phyloP scores from a whole-genome alignment of 768 basidiomycete genomes.

The Calocera viscosa region DNA sequence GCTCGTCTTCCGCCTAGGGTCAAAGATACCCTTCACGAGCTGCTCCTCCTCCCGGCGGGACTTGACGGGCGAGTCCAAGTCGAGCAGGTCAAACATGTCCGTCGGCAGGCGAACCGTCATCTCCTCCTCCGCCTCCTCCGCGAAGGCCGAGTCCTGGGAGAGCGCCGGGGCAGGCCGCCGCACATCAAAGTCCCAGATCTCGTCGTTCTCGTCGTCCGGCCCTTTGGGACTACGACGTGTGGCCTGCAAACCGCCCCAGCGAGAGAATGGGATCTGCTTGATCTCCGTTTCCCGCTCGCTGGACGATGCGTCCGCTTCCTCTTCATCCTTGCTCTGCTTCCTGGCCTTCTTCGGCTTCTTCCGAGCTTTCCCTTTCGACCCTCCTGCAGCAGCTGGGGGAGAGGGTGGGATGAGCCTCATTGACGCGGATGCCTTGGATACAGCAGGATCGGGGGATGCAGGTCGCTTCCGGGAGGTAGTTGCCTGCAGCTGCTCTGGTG shows the following conservation, averaged over 20 bases:
- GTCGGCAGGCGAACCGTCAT: background rate
- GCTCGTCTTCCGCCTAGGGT: background rate
- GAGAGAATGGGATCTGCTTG: background rate
- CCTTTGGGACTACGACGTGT: background rate
- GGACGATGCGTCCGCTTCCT: background rate
- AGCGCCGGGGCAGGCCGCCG: background rate
- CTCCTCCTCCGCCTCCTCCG: slow-evolving; percentile 1
- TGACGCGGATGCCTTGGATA: background rate
- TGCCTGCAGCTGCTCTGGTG: background rate
- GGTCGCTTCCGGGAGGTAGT: background rate
- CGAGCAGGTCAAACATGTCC: slow-evolving; percentile 6
- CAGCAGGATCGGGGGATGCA: background rate
- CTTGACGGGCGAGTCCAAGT: slow-evolving; percentile 2
- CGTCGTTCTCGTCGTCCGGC: background rate
- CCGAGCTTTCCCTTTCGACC: background rate
- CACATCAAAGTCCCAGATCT: slow-evolving; percentile 8
- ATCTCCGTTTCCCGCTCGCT: background rate
- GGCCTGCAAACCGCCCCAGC: slow-evolving; percentile 2
- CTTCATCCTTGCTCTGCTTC: background rate
- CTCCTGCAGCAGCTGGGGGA: background rate
- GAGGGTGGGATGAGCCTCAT: background rate
- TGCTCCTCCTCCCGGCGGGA: background rate
- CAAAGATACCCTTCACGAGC: background rate
- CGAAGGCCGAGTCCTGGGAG: background rate
- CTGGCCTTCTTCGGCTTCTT: background rate